Evolutionary conservation across 331 rosid genomes (phyloP).

Genomic region (Dryas integrifolia): DNA sequence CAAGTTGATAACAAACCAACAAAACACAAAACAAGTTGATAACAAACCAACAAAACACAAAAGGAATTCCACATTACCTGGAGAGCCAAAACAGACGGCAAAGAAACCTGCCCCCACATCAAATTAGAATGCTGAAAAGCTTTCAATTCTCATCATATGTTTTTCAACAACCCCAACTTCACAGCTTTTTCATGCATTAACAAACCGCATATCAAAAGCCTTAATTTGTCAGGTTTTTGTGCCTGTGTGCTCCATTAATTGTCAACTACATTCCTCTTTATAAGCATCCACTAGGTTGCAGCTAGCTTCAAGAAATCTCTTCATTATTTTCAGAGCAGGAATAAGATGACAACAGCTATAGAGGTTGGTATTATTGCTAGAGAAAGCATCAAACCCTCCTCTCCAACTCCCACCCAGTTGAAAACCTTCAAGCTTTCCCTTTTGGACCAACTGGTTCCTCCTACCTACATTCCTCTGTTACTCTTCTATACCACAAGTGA

Average conservation of each 20-base stretch:
- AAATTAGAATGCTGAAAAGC: background rate
- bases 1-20: too few species aligned
- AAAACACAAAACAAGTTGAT: too few species aligned
- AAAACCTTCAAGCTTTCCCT: slow-evolving; percentile 20
- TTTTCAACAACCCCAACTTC: background rate
- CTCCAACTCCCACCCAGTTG: slow-evolving; percentile 21
- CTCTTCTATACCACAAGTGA: slow-evolving; percentile 12
- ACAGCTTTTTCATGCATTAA: slow-evolving; percentile 1
- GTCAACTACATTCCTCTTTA: background rate
- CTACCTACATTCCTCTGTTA: slow-evolving; percentile 14
- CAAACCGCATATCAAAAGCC: background rate
- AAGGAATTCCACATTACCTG: too few species aligned
- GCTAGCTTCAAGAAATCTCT: too few species aligned
- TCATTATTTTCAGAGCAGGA: background rate
- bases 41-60: too few species aligned
- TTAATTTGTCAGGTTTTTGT: background rate
- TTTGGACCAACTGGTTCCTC: slow-evolving; percentile 20
- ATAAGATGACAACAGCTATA: background rate
- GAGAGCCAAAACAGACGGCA: too few species aligned
- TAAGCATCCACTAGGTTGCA: background rate
- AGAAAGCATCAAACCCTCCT: slow-evolving; percentile 28
- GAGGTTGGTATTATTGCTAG: background rate
- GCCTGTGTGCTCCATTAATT: background rate
- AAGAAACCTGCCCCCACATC: background rate
- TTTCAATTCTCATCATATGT: background rate